These are phyloP conservation scores for Pseudofabraea citricarpa DNA, from an alignment of 2,329 filamentous ascomycete species.

Conservation along the genomic window DNA sequence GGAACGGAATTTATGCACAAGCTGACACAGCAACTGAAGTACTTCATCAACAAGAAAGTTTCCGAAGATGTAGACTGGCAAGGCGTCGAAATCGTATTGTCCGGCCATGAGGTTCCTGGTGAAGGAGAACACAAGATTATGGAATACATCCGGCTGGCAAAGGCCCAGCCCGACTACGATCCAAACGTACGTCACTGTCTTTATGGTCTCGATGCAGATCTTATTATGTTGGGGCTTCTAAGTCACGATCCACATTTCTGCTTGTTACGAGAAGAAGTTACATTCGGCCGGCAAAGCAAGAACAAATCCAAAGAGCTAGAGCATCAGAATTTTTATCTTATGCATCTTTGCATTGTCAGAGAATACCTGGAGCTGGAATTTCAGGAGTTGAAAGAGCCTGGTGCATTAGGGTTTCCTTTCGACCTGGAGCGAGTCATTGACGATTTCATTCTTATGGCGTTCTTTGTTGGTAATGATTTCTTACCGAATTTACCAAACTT, in stretches of 20 bases:
- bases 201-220: slow-evolving; percentile 93
- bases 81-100: slow-evolving; percentile 90
- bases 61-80: slow-evolving; percentile 98
- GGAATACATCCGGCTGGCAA: slow-evolving; percentile 98
- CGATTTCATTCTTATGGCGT: slow-evolving; percentile 99
- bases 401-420: slow-evolving; percentile 70
- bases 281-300: slow-evolving; percentile 84
- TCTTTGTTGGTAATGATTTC: slow-evolving; percentile 99
- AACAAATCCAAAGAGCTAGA: slow-evolving; percentile 93
- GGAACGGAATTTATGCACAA: slow-evolving; percentile 94
- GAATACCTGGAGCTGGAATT: slow-evolving; percentile 98
- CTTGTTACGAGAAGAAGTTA: slow-evolving; percentile 93
- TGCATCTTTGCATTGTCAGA: slow-evolving; percentile 95
- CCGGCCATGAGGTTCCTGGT: slow-evolving; percentile 94
- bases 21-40: slow-evolving; percentile 87
- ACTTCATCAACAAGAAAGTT: slow-evolving; percentile 98
- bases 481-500: slow-evolving; percentile 92
- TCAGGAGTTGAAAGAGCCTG: slow-evolving; percentile 77
- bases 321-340: slow-evolving; percentile 96
- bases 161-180: slow-evolving; percentile 90
- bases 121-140: slow-evolving; percentile 99
- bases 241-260: slow-evolving; percentile 99
- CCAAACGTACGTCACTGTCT: slow-evolving; percentile 93
- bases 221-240: slow-evolving; percentile 96
- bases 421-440: slow-evolving; percentile 97